These are phyloP conservation scores for Paramecium sexaurelia DNA, from an alignment of 73 alveolate genomes.

Conservation along the genomic window DNA sequence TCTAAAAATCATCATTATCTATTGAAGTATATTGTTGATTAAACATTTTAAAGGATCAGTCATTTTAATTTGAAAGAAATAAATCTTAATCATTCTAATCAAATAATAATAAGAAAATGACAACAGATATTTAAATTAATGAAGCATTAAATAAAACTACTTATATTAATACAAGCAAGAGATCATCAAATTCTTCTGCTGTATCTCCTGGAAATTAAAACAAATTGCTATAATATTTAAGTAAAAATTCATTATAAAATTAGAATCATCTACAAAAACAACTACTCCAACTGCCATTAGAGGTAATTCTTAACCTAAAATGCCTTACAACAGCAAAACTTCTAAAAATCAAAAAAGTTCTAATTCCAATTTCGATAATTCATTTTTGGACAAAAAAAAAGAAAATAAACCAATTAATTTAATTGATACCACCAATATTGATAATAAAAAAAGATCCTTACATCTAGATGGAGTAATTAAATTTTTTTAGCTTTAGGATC, in stretches of 20 bases:
- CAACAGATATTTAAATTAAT: neutral
- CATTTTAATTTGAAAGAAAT: neutral
- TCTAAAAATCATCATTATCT: neutral
- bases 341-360: neutral
- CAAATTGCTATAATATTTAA: neutral
- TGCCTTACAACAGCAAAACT: neutral
- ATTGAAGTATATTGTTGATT: neutral
- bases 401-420: neutral
- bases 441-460: neutral
- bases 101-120: neutral
- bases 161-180: neutral
- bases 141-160: neutral
- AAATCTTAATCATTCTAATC: neutral
- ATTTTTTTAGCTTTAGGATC: neutral
- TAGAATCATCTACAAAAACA: neutral
- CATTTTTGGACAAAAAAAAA: neutral
- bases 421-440: neutral
- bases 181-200: neutral
- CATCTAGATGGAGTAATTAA: neutral
- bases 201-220: neutral
- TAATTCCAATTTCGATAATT: neutral
- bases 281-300: conserved; percentile 54
- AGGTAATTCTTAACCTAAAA: conserved; percentile 35
- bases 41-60: neutral
- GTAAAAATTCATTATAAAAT: no score